These are phyloP conservation scores for Colletotrichum horii DNA, from an alignment of 2,329 filamentous ascomycete species.

Conservation along the genomic window DNA sequence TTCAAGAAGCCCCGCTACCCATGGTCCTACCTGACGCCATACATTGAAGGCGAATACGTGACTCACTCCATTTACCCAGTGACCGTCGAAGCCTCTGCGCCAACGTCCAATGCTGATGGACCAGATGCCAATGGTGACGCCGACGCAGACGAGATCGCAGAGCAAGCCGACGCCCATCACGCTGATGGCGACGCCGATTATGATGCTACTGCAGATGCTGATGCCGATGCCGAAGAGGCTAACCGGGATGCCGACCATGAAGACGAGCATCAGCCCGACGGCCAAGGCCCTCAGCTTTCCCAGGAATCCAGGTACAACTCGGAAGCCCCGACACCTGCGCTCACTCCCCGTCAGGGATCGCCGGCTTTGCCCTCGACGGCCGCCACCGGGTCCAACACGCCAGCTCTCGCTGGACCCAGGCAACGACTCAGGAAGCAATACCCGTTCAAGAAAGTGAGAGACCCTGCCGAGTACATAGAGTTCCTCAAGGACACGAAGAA, in stretches of 20 bases:
- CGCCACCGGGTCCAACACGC: constrained; percentile 34
- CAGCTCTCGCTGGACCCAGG: constrained; percentile 37
- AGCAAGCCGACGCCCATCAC: constrained; percentile 16
- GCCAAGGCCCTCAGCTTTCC: constrained; percentile 4
- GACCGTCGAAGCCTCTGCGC: constrained; percentile 27
- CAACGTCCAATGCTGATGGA: constrained; percentile 1
- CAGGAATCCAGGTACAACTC: constrained; percentile 25
- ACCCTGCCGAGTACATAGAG: constrained; percentile 53
- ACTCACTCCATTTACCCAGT: constrained; percentile 35
- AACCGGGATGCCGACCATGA: constrained; percentile 20
- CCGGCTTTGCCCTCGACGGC: constrained; percentile 33
- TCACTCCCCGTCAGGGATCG: constrained; percentile 43
- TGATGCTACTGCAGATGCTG: constrained; percentile 26
- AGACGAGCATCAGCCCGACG: constrained; percentile 15
- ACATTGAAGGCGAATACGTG: constrained; percentile 42
- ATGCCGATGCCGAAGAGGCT: constrained; percentile 29
- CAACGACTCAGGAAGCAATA: constrained; percentile 32
- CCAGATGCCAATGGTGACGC: constrained; percentile 1
- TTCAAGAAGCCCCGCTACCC: constrained; percentile 24
- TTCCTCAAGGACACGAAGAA: constrained; percentile 56
- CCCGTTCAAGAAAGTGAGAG: constrained; percentile 55
- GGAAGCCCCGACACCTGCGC: constrained; percentile 40
- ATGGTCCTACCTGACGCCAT: constrained; percentile 46
- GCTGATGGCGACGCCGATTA: constrained; percentile 28
- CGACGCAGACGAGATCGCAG: constrained; percentile 10